Base-by-base conservation (phyloP, 2,329 filamentous ascomycete genomes). In the Penicillium brasilianum region DNA sequence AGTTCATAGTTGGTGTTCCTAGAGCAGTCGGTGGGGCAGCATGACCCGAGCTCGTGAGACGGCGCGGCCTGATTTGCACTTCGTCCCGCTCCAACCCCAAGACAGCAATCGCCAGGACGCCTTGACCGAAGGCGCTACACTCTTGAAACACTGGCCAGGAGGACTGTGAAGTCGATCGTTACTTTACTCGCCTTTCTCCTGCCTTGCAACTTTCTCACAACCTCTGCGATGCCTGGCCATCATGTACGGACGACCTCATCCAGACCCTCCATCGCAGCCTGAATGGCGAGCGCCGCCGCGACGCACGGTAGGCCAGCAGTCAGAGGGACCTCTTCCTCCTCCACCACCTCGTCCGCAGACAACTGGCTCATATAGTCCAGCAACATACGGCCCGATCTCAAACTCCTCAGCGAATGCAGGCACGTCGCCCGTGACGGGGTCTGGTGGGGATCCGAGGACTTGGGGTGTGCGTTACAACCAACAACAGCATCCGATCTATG, bases 381-480 rank as follows among this genome's bases (percentile, higher is more conserved):
- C 65, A 43, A 72, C 62, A 8, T 79, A 78, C 61, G 76, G 76
- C 5, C 71, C 70, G 22, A 77, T 75, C 53, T 72, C 74, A 20
- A 66, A 66, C 44, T 59, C 68, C 20, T 32, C 68, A 52, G 46
- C 55, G 16, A 59, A 55, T n/a, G 36, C 64, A 49, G 66, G 51
- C 22, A 55, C 61, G 11, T 67, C 73, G 25, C 68, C 68, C 6
- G 59, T 61, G 9, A 55, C 66, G 25, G 66, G 61, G 51, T 55
- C 49, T 22, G 60, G 57, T 7, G 18, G 69, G 22, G 75, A 80
- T 64, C 77, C 77, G 14, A 71, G 75, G 16, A 67, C 68, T 16
- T 82, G 79, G 80, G 80, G 79, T 28, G 78, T 81, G 49, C 74
- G 75, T 56, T 81, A 78, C 62, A 80, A 79, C 59, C 74, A 72